Percentiles rank a stretch among this genome's conserved stretches.
Conservation (phyloP, 148 eudicot genomes). For the Nepenthes gracilis region DNA sequence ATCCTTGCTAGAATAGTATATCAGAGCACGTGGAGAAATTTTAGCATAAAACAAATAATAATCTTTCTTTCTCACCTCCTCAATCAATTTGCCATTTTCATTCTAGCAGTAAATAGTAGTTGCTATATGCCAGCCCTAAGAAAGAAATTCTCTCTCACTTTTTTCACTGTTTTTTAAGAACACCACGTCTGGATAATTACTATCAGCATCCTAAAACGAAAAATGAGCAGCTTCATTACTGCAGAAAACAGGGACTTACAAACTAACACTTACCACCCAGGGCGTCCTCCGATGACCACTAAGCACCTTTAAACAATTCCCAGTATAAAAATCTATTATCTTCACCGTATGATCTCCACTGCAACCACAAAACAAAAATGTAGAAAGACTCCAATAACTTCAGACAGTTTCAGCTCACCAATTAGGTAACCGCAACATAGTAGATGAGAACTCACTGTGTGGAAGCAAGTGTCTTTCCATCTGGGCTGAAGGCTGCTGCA, state of each 20-base stretch:
- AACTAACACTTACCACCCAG: constrained; percentile 75
- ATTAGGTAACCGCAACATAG: too few relatives aligned
- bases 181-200: too few relatives aligned
- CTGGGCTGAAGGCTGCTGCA: constrained; percentile 94
- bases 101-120: too few relatives aligned
- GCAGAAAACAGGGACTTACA: neutral
- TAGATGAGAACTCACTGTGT: constrained; percentile 62
- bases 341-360: constrained; percentile 99
- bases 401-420: neutral
- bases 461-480: constrained; percentile 88
- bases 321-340: constrained; percentile 69
- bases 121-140: too few relatives aligned
- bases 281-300: constrained; percentile 97
- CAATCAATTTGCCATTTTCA: too few relatives aligned
- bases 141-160: too few relatives aligned
- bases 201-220: too few relatives aligned
- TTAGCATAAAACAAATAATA: too few relatives aligned
- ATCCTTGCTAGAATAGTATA: too few relatives aligned
- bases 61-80: too few relatives aligned
- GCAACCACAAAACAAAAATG: constrained; percentile 14
- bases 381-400: neutral
- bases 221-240: neutral
- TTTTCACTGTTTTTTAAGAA: too few relatives aligned
- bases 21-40: too few relatives aligned
- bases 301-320: constrained; percentile 78